Evolutionary conservation across 1,284 basidiomycete genomes (phyloP).

Genomic region (Cystobasidium pallidum): DNA sequence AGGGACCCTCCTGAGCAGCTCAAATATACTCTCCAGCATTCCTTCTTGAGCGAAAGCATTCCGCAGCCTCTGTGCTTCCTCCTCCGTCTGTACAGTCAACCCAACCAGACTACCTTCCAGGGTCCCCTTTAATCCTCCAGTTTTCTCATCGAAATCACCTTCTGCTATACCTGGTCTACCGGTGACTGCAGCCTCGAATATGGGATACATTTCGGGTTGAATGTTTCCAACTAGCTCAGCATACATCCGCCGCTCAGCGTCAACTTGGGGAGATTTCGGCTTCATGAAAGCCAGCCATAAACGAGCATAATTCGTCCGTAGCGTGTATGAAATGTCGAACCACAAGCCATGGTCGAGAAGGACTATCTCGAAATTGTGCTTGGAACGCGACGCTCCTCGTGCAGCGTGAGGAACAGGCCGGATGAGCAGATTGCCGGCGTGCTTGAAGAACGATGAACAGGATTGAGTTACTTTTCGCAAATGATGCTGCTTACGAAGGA

Average conservation of each 20-base stretch:
- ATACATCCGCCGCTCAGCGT: constrained; percentile 74
- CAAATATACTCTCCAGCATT: constrained; percentile 77
- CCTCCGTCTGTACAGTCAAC: constrained; percentile 67
- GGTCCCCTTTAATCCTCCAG: constrained; percentile 54
- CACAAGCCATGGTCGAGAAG: constrained; percentile 89
- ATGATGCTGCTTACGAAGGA: too few species aligned
- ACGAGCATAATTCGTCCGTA: constrained; percentile 68
- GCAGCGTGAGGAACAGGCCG: constrained; percentile 64
- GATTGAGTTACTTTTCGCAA: too few species aligned
- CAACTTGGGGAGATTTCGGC: constrained; percentile 67
- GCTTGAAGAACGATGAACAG: constrained; percentile 45
- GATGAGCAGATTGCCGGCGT: constrained; percentile 82
- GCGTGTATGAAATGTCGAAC: constrained; percentile 77
- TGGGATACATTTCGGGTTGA: constrained; percentile 67
- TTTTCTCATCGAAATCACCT: constrained; percentile 45
- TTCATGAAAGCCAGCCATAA: constrained; percentile 86
- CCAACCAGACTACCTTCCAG: constrained; percentile 70
- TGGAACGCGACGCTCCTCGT: constrained; percentile 65
- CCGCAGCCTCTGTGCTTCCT: constrained; percentile 76
- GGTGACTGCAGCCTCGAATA: constrained; percentile 84
- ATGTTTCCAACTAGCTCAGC: constrained; percentile 85
- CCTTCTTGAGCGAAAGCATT: constrained; percentile 76
- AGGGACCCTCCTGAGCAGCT: constrained; percentile 77
- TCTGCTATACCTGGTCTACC: constrained; percentile 59
- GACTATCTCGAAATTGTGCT: constrained; percentile 92